These are phyloP conservation scores for Lecanoromycetidae sp. DNA, from an alignment of 2,329 filamentous ascomycete species.

Conservation along the genomic window DNA sequence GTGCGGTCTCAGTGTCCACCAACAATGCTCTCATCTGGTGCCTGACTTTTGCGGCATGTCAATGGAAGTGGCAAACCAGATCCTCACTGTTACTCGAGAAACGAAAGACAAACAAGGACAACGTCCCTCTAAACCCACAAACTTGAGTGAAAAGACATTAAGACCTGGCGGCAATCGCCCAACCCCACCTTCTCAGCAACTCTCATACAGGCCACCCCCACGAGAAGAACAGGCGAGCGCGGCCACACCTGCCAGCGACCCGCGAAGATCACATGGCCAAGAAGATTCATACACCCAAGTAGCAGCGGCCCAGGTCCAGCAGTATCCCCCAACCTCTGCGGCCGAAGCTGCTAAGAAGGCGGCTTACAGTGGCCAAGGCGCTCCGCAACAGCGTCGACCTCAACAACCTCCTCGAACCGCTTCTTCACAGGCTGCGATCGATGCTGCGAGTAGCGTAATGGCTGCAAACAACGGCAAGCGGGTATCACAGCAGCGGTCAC, in stretches of 20 bases:
- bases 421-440: conserved; percentile 18
- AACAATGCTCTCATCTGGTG: conserved; percentile 83
- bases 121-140: conserved; percentile 38
- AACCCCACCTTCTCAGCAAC: conserved; percentile 25
- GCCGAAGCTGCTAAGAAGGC: conserved; percentile 35
- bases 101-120: conserved; percentile 60
- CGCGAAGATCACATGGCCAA: conserved; percentile 38
- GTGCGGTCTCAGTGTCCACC: conserved; percentile 83
- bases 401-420: conserved; percentile 14
- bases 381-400: conserved; percentile 12
- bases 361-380: conserved; percentile 23
- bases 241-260: conserved; percentile 24
- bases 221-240: conserved; percentile 25
- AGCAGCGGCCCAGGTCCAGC: conserved; percentile 19
- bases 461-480: conserved; percentile 18
- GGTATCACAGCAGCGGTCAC: conserved; percentile 7
- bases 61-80: conserved; percentile 92
- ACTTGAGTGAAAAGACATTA: conserved; percentile 55
- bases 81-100: conserved; percentile 71
- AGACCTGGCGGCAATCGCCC: conserved; percentile 41
- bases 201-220: conserved; percentile 22
- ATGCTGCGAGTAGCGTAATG: conserved; percentile 19
- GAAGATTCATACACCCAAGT: conserved; percentile 23
- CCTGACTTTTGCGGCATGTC: conserved; percentile 99
- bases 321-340: conserved; percentile 29